Base-by-base conservation (phyloP, 2,329 filamentous ascomycete genomes). In the Diaporthe vexans region DNA sequence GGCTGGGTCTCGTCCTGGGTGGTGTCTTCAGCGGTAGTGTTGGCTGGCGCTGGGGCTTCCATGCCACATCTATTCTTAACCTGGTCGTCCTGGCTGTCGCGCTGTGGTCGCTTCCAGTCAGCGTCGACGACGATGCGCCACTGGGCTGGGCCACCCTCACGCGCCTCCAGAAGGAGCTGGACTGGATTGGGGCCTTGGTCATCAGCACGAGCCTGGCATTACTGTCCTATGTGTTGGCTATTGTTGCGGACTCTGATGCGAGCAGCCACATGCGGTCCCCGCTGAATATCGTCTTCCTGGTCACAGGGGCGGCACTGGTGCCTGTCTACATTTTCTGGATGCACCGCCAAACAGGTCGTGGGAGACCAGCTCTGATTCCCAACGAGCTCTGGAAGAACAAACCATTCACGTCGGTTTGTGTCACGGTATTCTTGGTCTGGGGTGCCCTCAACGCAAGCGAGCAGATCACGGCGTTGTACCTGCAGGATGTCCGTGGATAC, bases 341-440 rank as follows among this genome's bases (percentile, higher is more conserved):
- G 73, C 81, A 83, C 4, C 82, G 83, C 2, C 90, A 89, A 70
- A 86, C 87, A 48, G 84, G 82, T 37, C 13, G 37, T 37, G 11
- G 83, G 2, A 83, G 84, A 10, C 87, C 90, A 11, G 90, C 90
- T 0, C 78, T 92, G 4, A 90, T 92, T 4, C 90, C 91, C 0
- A 92, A 92, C 76, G 85, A 84, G 0, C 80, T 92, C 0, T 92
- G 90, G 91, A 84, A 82, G 6, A 91, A 90, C 35, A 79, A 81
- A 0, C 81, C 87, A 2, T 92, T 92, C 75, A 88, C 88, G 0
- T 84, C 83, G 2, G 85, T 90, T 8, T 92, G 90, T 74, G 77
- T 89, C 0, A 85, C 85, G 0, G 84, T 89, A 0, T 83, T 88
- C 13, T 77, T 89, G 1, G 82, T 84, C 1, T 87, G 83, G 80